Percentiles rank a stretch among this genome's conserved stretches.
Conservation (phyloP, 1,284 basidiomycete species). For the Boletellus deceptivus region DNA sequence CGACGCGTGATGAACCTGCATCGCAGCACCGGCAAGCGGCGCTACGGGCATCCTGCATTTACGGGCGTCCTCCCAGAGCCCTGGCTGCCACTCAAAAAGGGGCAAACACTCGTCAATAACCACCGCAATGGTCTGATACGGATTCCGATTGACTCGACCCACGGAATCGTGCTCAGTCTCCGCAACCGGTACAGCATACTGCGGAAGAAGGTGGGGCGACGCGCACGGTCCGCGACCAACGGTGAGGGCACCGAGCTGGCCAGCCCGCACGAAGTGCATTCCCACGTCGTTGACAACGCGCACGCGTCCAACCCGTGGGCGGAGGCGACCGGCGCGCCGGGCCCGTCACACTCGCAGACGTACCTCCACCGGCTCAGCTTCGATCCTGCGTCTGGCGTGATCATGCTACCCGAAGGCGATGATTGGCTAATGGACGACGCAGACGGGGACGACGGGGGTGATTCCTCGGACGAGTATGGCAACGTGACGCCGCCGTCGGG, state of each 20-base stretch:
- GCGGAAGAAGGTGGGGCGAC: conserved; percentile 35
- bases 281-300: conserved; percentile 13
- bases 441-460: not conserved
- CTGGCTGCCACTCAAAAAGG: conserved; percentile 86
- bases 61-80: conserved; percentile 86
- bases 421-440: conserved; percentile 55
- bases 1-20: not conserved
- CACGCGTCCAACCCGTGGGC: conserved; percentile 54
- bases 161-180: conserved; percentile 74
- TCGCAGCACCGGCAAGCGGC: conserved; percentile 75
- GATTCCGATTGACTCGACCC: conserved; percentile 41
- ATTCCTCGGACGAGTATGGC: not conserved
- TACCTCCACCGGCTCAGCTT: conserved; percentile 66
- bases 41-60: conserved; percentile 90
- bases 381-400: conserved; percentile 78
- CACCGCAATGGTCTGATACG: conserved; percentile 34
- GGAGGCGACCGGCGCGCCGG: conserved; percentile 31
- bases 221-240: conserved; percentile 11
- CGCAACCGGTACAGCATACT: conserved; percentile 61
- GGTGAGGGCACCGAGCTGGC: conserved; percentile 8
- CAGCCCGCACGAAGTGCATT: conserved; percentile 10
- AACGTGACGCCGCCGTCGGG: conserved; percentile 18
- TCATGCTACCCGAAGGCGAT: conserved; percentile 76
- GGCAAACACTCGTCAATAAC: conserved; percentile 65
- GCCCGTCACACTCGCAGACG: conserved; percentile 23